Evolutionary conservation across 108 stramenopile genomes (phyloP).

Genomic region (Skeletonema tropicum): DNA sequence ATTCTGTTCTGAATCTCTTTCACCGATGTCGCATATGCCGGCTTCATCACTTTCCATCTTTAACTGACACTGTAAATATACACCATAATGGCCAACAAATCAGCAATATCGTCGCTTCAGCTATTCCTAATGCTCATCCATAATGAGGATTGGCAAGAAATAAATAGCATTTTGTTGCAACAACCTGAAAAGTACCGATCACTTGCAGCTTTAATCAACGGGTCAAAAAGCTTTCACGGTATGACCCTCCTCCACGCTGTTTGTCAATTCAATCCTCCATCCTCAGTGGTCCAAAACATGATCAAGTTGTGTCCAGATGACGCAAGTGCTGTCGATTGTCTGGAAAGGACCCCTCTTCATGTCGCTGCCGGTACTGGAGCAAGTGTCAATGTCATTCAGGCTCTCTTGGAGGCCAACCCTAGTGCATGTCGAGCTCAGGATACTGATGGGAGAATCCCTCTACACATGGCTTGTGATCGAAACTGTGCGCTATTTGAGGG

Average conservation of each 20-base stretch:
- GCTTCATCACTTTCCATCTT: too few relatives aligned
- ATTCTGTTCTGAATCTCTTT: too few relatives aligned
- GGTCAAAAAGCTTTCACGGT: neutral
- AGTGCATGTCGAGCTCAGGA: constrained; percentile 57
- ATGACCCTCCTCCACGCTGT: neutral
- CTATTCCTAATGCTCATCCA: neutral
- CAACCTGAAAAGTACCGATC: neutral
- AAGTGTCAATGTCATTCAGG: constrained; percentile 48
- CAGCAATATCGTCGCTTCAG: neutral
- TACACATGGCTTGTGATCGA: constrained; percentile 56
- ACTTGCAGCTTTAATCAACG: neutral
- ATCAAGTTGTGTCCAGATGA: constrained; percentile 54
- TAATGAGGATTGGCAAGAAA: neutral
- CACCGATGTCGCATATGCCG: too few relatives aligned
- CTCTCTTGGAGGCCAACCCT: constrained; percentile 57
- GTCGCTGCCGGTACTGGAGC: constrained; percentile 73
- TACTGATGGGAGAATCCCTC: constrained; percentile 58
- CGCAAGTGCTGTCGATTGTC: constrained; percentile 53
- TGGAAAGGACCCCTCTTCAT: constrained; percentile 69
- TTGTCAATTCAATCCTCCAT: neutral
- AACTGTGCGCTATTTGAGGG: neutral
- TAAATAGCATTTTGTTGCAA: neutral
- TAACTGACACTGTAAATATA: too few relatives aligned
- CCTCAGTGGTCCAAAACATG: constrained; percentile 47
- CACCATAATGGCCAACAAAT: neutral